Conservation (phyloP, 2,329 filamentous ascomycete genomes). For the Pseudogymnoascus sp. region DNA sequence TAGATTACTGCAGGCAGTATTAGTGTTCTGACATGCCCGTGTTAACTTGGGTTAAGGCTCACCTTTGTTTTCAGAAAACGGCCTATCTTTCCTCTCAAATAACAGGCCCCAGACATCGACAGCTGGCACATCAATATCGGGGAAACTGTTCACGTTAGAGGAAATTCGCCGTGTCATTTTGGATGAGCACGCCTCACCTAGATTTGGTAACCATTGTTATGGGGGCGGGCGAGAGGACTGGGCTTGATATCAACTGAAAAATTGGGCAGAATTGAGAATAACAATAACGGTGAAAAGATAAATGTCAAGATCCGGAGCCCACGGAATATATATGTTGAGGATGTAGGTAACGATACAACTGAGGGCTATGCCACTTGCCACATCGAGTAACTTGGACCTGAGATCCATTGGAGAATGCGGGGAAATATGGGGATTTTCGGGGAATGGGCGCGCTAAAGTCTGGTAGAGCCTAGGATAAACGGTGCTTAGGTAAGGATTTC, state of each 20-base stretch:
- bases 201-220: slow-evolving; percentile 7
- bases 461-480: not conserved
- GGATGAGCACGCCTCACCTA: not conserved
- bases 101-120: slow-evolving; percentile 73
- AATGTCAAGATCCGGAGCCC: slow-evolving; percentile 23
- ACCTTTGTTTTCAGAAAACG: slow-evolving; percentile 70
- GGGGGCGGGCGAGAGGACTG: slow-evolving; percentile 18
- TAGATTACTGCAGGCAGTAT: slow-evolving; percentile 56
- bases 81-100: slow-evolving; percentile 60
- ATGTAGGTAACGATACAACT: slow-evolving; percentile 17
- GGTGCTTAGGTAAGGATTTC: not conserved
- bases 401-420: not conserved
- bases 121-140: slow-evolving; percentile 61
- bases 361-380: slow-evolving; percentile 21
- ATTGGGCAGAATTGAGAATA: slow-evolving; percentile 25
- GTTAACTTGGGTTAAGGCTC: slow-evolving; percentile 18
- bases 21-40: not conserved
- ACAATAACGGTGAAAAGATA: slow-evolving; percentile 22
- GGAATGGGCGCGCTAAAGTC: slow-evolving; percentile 3
- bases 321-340: slow-evolving; percentile 21
- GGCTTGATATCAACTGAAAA: slow-evolving; percentile 15
- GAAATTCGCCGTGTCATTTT: not conserved
- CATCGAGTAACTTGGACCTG: slow-evolving; percentile 15
- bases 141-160: slow-evolving; percentile 36
- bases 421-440: slow-evolving; percentile 4